A percentile compares a stretch with the other conserved stretches of the same genome.
These are phyloP conservation scores for Aspergillus sp. DNA, from an alignment of 2,329 filamentous ascomycete species.

Conservation along the genomic window DNA sequence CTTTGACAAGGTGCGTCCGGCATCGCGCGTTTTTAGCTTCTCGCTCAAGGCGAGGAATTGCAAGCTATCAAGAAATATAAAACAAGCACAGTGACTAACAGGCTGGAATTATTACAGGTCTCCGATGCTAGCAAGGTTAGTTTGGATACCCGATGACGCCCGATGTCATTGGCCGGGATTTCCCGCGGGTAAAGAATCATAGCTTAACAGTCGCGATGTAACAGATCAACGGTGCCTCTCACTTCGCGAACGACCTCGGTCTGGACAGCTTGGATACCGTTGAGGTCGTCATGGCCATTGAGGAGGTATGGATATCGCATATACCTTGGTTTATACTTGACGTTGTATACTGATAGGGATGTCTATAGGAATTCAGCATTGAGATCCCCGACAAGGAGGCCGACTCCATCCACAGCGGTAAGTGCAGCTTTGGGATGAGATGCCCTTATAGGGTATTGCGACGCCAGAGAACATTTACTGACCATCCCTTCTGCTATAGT, in stretches of 20 bases:
- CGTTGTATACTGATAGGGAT: constrained; percentile 16
- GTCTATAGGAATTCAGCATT: constrained; percentile 73
- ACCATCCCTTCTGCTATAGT: constrained; percentile 56
- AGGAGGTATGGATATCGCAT: constrained; percentile 67
- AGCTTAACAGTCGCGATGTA: constrained; percentile 27
- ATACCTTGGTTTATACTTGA: constrained; percentile 14
- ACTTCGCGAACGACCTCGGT: constrained; percentile 97
- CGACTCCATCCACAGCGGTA: constrained; percentile 91
- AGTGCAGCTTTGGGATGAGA: constrained; percentile 37
- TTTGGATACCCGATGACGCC: background rate
- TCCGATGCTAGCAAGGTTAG: constrained; percentile 45
- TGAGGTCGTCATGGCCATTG: constrained; percentile 99
- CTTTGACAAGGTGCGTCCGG: constrained; percentile 83
- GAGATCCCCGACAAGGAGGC: constrained; percentile 98
- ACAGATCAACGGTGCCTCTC: constrained; percentile 78
- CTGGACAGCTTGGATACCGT: constrained; percentile 97
- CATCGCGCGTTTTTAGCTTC: constrained; percentile 6
- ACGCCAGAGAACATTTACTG: constrained; percentile 15
- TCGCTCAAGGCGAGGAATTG: background rate
- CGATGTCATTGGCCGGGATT: background rate
- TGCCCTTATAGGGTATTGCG: background rate
- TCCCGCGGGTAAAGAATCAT: constrained; percentile 8
- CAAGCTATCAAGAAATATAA: background rate
- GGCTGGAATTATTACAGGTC: constrained; percentile 29
- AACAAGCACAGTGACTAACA: constrained; percentile 11